phyloP scores from a whole-genome alignment of 2,329 filamentous ascomycete species.

The Ophiobolus disseminans region DNA sequence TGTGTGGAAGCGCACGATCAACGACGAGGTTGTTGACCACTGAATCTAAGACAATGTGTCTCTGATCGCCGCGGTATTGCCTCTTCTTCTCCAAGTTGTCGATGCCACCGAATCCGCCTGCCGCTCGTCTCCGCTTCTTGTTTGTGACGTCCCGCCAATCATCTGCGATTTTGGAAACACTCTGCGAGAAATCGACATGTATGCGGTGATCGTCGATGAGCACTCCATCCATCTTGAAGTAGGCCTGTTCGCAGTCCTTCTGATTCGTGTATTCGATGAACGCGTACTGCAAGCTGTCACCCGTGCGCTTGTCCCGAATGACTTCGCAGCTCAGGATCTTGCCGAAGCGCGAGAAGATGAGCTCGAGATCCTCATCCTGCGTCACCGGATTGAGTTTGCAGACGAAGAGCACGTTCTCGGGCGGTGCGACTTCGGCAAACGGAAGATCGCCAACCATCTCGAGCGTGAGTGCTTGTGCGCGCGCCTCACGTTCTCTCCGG shows the following conservation, averaged over 20 bases:
- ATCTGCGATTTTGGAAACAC: conserved; percentile 83
- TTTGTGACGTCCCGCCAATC: conserved; percentile 89
- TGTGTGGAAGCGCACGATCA: conserved; percentile 29
- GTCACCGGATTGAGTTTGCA: conserved; percentile 99
- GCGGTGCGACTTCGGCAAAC: conserved; percentile 95
- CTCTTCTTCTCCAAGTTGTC: conserved; percentile 85
- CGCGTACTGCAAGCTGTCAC: conserved; percentile 94
- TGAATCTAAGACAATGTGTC: conserved; percentile 40
- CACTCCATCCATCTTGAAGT: conserved; percentile 98
- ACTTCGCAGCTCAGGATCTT: conserved; percentile 95
- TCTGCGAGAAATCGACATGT: conserved; percentile 98
- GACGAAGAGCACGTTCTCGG: conserved; percentile 96
- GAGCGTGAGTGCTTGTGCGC: conserved; percentile 90
- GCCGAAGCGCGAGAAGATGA: conserved; percentile 97
- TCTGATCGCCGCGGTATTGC: conserved; percentile 67
- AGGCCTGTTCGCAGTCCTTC: conserved; percentile 89
- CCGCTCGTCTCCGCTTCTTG: conserved; percentile 71
- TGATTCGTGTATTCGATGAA: conserved; percentile 98
- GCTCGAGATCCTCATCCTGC: conserved; percentile 88
- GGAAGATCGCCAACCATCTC: conserved; percentile 98
- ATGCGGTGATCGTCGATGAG: conserved; percentile 97
- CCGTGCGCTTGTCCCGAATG: conserved; percentile 90
- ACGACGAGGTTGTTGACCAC: conserved; percentile 42
- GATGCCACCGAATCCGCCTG: conserved; percentile 87
- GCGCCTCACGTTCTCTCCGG: conserved; percentile 85